Percentiles rank a stretch among this genome's conserved stretches.
These are phyloP conservation scores for Parathielavia appendiculata DNA, from an alignment of 495 filamentous ascomycete species.

Conservation along the genomic window DNA sequence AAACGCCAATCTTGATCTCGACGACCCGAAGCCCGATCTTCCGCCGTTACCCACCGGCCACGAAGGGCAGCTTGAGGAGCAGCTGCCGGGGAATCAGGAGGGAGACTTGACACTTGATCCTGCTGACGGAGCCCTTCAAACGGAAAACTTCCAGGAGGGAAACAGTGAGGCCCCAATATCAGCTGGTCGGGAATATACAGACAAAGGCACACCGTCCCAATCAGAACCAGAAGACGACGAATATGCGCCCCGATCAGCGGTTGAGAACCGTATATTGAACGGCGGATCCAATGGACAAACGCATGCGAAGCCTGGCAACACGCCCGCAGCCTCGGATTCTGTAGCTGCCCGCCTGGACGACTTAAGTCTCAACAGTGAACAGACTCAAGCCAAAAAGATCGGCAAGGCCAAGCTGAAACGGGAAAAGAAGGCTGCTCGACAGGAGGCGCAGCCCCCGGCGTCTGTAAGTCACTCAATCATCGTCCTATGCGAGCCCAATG, in stretches of 20 bases:
- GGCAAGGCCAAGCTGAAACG: constrained; percentile 88
- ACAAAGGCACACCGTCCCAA: not conserved
- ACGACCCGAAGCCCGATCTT: constrained; percentile 27
- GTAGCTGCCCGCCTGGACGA: constrained; percentile 15
- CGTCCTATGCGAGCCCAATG: not conserved
- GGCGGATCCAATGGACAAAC: not conserved
- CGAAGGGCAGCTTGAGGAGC: constrained; percentile 2
- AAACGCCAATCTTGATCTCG: constrained; percentile 55
- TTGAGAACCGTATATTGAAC: constrained; percentile 36
- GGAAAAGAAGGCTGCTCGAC: constrained; percentile 69
- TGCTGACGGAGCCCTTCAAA: not conserved
- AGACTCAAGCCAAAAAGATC: constrained; percentile 45
- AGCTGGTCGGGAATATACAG: not conserved
- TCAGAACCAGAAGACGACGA: constrained; percentile 36
- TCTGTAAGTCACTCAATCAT: constrained; percentile 28
- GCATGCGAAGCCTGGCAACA: not conserved
- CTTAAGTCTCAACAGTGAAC: constrained; percentile 18
- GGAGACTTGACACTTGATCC: not conserved
- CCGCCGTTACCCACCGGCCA: constrained; percentile 41
- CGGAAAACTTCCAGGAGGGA: not conserved
- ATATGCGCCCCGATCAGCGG: constrained; percentile 39
- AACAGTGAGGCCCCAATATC: constrained; percentile 1
- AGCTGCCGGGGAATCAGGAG: not conserved
- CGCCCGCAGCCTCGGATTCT: constrained; percentile 9
- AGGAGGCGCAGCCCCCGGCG: constrained; percentile 36